Conservation (phyloP, 495 filamentous ascomycete genomes). For the Cairneyella variabilis region DNA sequence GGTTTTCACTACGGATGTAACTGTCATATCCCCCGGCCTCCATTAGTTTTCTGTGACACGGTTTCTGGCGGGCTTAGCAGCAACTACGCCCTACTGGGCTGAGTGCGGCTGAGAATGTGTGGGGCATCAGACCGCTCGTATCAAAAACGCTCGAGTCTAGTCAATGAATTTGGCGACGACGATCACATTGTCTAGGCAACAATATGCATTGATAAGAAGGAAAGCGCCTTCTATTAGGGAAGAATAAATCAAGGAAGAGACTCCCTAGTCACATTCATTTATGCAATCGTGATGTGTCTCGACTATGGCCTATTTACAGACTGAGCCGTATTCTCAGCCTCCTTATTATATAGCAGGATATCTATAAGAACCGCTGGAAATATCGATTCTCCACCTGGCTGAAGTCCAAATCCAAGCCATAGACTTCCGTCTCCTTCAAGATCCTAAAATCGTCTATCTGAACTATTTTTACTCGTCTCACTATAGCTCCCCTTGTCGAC, state of each 20-base stretch:
- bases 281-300: conserved; percentile 10
- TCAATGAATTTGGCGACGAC: conserved; percentile 11
- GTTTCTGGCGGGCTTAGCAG: neutral
- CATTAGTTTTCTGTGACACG: too few species aligned
- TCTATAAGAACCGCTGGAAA: neutral
- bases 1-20: neutral
- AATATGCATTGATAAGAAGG: conserved; percentile 22
- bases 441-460: neutral
- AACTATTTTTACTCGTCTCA: conserved; percentile 12
- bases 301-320: neutral
- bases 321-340: neutral
- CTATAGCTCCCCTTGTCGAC: conserved; percentile 12
- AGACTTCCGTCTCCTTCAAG: neutral
- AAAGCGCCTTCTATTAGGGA: conserved; percentile 16
- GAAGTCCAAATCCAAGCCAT: neutral
- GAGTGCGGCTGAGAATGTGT: neutral
- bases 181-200: conserved; percentile 12
- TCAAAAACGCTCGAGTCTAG: conserved; percentile 10
- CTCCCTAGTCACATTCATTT: conserved; percentile 11
- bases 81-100: neutral
- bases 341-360: neutral
- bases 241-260: conserved; percentile 18
- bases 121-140: neutral
- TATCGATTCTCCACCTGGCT: neutral
- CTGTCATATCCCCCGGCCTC: too few species aligned